phyloP scores from a whole-genome alignment of 768 basidiomycete genomes.

The Glaciozyma martinii region DNA sequence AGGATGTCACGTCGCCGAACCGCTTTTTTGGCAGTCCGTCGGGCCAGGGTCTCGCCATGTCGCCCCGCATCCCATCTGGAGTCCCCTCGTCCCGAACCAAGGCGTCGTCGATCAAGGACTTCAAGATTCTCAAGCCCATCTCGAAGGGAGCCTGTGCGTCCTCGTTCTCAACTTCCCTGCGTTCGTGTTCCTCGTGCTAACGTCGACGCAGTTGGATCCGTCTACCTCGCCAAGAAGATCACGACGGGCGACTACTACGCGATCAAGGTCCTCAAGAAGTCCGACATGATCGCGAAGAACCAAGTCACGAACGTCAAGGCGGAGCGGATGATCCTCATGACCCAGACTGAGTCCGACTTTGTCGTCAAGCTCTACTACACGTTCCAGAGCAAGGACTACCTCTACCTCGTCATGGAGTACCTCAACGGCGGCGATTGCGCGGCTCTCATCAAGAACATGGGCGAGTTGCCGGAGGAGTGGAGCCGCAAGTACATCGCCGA shows the following conservation, averaged over 20 bases:
- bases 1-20: neutral
- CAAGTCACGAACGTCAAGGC: constrained; percentile 99
- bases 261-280: constrained; percentile 99
- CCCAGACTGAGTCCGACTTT: constrained; percentile 82
- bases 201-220: constrained; percentile 63
- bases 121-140: constrained; percentile 98
- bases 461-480: constrained; percentile 91
- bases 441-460: constrained; percentile 90
- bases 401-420: constrained; percentile 99
- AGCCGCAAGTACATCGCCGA: constrained; percentile 92
- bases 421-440: constrained; percentile 97
- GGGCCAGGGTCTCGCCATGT: constrained; percentile 43
- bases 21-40: constrained; percentile 16
- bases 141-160: constrained; percentile 68
- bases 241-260: constrained; percentile 97
- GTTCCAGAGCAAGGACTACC: constrained; percentile 97
- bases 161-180: neutral
- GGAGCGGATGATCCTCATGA: constrained; percentile 99
- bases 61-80: constrained; percentile 73
- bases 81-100: constrained; percentile 68
- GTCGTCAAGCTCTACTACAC: constrained; percentile 97
- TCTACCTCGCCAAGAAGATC: constrained; percentile 97
- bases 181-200: neutral
- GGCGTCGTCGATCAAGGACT: constrained; percentile 93
- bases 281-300: constrained; percentile 99